Base-by-base conservation (phyloP, 805 yeast genomes). In the Kluyveromyces aestuarii region DNA sequence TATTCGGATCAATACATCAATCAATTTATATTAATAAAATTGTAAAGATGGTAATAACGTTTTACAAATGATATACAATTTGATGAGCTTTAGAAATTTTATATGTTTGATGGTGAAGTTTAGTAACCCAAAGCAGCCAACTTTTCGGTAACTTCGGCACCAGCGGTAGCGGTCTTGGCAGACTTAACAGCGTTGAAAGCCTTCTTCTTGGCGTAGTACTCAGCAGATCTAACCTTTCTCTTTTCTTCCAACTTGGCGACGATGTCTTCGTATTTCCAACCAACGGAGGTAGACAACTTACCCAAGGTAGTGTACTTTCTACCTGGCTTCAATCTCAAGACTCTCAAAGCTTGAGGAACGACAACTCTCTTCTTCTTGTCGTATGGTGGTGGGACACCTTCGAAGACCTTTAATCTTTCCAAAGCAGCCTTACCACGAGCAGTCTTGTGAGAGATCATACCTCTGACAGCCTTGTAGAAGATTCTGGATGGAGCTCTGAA, bases 401-500 rank as follows among this genome's bases (percentile, higher is more conserved):
- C 99, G 70, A 87, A 93, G 66, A 91, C 98, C 91, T 93, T 88
- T 69, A 93, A 87, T 80, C 97, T 90, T 81, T 90, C 98, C 72
- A 93, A 77, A 69, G 99, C 99, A 72, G 98, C 98, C 81, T 87
- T 86, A 78, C 99, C 99, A 79, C 98, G 93, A 67, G 98, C 93
- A 65, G 99, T 93, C 89, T 93, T 93, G 90, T 93, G 98, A 73
- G 96, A 80, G 70, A 93, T 79, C 99, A 93, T 93, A 80, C 99
- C 99, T 74, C 96, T 87, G 74, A 93, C 77, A 71, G 99, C 97
- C 86, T 93, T 93, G 95, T 90, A 90, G 79, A 93, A 89, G 78
- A 93, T 91, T 80, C 98, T 89, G 59, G 98, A 90, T 76, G 99
- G 99, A 59, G 99, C 99, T 80, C 98, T 93, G 96, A 93, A 93